These are phyloP conservation scores for Aspergillus olivimuriae DNA, from an alignment of 495 filamentous ascomycete species.

Conservation along the genomic window DNA sequence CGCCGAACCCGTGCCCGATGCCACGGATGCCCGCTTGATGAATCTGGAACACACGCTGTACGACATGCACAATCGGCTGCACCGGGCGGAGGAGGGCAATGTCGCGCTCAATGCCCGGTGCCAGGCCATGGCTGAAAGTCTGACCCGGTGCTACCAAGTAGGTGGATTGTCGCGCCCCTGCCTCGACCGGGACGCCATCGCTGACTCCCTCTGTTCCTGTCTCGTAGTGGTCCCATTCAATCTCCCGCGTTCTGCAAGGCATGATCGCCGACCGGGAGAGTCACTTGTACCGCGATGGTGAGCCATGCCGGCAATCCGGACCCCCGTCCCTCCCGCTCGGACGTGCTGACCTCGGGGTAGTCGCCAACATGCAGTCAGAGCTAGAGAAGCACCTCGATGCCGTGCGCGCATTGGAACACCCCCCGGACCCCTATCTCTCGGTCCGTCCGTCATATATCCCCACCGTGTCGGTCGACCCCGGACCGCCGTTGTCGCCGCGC, in stretches of 20 bases:
- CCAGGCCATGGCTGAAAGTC: constrained; percentile 73
- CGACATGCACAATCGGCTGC: constrained; percentile 69
- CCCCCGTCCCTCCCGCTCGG: too few relatives aligned
- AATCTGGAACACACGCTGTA: constrained; percentile 76
- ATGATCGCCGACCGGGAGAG: constrained; percentile 63
- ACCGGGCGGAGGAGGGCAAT: constrained; percentile 78
- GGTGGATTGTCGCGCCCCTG: constrained; percentile 11
- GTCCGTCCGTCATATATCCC: constrained; percentile 72
- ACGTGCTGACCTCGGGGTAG: too few relatives aligned
- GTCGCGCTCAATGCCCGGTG: constrained; percentile 72
- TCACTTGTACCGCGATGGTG: constrained; percentile 53
- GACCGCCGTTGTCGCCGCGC: constrained; percentile 83
- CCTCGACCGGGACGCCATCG: too few relatives aligned
- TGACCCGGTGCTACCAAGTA: constrained; percentile 71
- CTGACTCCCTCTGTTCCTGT: not conserved
- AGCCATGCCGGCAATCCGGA: too few relatives aligned
- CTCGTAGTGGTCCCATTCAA: constrained; percentile 63
- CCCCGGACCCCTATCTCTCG: constrained; percentile 67
- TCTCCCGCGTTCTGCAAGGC: constrained; percentile 63
- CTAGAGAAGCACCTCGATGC: constrained; percentile 79
- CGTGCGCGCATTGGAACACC: constrained; percentile 63
- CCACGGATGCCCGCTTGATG: constrained; percentile 67
- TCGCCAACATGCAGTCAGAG: constrained; percentile 73
- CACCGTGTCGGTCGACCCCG: constrained; percentile 58
- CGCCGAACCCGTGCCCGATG: constrained; percentile 71